A percentile compares a stretch with the other conserved stretches of the same genome.
Evolutionary conservation across 2,329 filamentous ascomycete genomes (phyloP).

Genomic region (Sporothrix brasiliensis): DNA sequence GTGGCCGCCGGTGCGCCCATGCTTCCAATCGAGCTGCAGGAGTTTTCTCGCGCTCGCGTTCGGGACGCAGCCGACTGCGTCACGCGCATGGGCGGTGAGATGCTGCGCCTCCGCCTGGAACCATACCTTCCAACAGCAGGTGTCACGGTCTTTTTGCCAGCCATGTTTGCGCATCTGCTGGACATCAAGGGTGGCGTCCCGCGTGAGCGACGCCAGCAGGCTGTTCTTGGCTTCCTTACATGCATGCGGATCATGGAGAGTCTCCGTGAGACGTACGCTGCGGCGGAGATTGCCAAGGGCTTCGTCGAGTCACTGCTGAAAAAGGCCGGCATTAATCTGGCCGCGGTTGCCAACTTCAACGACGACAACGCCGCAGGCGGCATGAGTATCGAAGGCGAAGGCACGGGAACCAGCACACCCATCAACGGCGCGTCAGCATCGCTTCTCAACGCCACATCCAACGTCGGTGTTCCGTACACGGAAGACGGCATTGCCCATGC

Average conservation of each 20-base stretch:
- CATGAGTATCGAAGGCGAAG: slow-evolving; percentile 32
- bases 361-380: slow-evolving; percentile 54
- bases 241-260: slow-evolving; percentile 92
- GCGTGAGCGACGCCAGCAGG: slow-evolving; percentile 70
- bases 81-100: slow-evolving; percentile 76
- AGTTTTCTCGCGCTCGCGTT: slow-evolving; percentile 79
- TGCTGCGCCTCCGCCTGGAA: slow-evolving; percentile 73
- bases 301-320: slow-evolving; percentile 91
- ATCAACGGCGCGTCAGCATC: slow-evolving; percentile 36
- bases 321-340: slow-evolving; percentile 78
- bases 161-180: slow-evolving; percentile 90
- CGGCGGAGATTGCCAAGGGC: slow-evolving; percentile 92
- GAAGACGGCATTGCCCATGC: slow-evolving; percentile 36
- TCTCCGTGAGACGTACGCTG: slow-evolving; percentile 84
- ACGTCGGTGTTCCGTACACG: slow-evolving; percentile 37
- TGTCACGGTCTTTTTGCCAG: slow-evolving; percentile 86
- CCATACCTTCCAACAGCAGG: slow-evolving; percentile 84
- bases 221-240: slow-evolving; percentile 79
- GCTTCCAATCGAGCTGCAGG: slow-evolving; percentile 66
- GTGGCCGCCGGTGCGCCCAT: slow-evolving; percentile 61
- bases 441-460: slow-evolving; percentile 36
- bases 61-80: slow-evolving; percentile 83
- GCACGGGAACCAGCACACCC: slow-evolving; percentile 31
- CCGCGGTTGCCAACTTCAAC: slow-evolving; percentile 44
- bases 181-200: slow-evolving; percentile 89